A percentile compares a stretch with the other conserved stretches of the same genome.
Evolutionary conservation across 371 early-diverging fungal genomes (phyloP).

Genomic region (Basidiobolus meristosporus): DNA sequence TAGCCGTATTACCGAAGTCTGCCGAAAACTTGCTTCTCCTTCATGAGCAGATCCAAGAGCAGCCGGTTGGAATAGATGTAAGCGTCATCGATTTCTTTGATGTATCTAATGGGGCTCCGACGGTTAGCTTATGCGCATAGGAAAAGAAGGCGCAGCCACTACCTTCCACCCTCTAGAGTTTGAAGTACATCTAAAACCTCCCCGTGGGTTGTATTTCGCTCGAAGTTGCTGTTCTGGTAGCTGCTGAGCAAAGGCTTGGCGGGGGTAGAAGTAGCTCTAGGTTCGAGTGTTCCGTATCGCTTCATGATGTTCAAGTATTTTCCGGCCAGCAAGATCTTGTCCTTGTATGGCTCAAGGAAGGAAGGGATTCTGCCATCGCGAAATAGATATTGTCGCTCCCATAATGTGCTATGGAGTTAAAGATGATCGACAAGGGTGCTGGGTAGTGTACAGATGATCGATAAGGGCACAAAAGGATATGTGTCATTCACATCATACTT

Average conservation of each 20-base stretch:
- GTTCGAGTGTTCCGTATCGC: conserved; percentile 43
- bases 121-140: neutral
- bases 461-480: neutral
- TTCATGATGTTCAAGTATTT: conserved; percentile 85
- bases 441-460: too few relatives aligned
- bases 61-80: conserved; percentile 56
- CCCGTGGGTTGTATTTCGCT: too few relatives aligned
- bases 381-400: conserved; percentile 58
- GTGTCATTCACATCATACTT: neutral
- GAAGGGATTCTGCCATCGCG: conserved; percentile 44
- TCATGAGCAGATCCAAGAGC: conserved; percentile 41
- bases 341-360: conserved; percentile 47
- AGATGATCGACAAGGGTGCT: too few relatives aligned
- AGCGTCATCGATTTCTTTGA: conserved; percentile 50
- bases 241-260: too few relatives aligned
- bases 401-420: conserved; percentile 68
- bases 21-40: conserved; percentile 43
- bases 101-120: conserved; percentile 18
- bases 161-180: conserved; percentile 37
- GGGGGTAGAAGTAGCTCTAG: too few relatives aligned
- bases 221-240: too few relatives aligned
- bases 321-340: conserved; percentile 77
- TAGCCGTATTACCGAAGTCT: conserved; percentile 31
- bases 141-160: conserved; percentile 8
- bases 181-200: conserved; percentile 31